Percentiles rank a stretch among this genome's conserved stretches.
phyloP scores from a whole-genome alignment of 148 eudicot genomes.

The Nepenthes gracilis region DNA sequence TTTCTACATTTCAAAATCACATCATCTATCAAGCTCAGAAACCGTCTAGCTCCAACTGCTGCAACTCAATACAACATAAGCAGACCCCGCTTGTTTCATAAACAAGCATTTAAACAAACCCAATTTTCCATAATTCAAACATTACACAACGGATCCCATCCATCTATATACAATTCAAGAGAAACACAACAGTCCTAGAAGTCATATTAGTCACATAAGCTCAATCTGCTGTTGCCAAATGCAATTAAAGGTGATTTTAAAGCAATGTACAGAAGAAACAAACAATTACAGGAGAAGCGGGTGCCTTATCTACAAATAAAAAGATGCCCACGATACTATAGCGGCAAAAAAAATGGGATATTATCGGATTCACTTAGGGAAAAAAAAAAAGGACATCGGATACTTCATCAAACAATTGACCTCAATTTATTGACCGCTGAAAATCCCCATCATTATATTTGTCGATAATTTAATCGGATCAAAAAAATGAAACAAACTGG shows the following conservation, averaged over 20 bases:
- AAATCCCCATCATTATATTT: conserved; percentile 2
- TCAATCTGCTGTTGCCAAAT: no score
- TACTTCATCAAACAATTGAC: conserved; percentile 13
- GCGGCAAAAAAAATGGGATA: conserved; percentile 9
- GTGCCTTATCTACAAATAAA: conserved; percentile 18
- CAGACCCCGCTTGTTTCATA: no score
- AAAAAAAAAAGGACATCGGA: conserved; percentile 10
- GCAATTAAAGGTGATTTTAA: no score
- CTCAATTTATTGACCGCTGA: background rate
- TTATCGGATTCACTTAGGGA: conserved; percentile 18
- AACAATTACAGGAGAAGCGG: background rate
- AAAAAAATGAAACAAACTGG: background rate
- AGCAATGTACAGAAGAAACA: no score
- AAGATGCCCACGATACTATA: conserved; percentile 12
- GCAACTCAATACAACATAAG: no score
- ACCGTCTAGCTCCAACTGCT: background rate
- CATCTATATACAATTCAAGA: background rate
- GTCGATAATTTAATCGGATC: background rate
- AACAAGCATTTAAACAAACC: no score
- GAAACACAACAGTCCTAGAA: no score
- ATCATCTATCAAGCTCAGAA: conserved; percentile 1
- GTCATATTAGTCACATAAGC: no score
- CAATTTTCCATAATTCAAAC: no score
- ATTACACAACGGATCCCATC: no score
- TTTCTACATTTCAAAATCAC: conserved; percentile 18